phyloP scores from a whole-genome alignment of 2,329 filamentous ascomycete species.

The Fusarium longipes region DNA sequence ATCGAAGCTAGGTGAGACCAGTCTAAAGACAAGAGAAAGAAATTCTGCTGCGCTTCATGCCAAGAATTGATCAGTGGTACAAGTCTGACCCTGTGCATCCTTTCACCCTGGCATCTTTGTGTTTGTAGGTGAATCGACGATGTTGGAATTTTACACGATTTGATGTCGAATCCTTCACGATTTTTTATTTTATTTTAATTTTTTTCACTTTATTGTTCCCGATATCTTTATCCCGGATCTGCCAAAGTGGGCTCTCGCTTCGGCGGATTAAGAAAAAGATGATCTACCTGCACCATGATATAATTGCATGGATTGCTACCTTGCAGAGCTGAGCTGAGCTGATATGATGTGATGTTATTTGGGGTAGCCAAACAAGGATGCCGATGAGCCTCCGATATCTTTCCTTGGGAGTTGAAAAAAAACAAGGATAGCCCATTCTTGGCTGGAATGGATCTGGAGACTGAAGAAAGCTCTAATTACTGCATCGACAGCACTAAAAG shows the following conservation, averaged over 20 bases:
- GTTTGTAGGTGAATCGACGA: slow-evolving; percentile 6
- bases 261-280: slow-evolving; percentile 10
- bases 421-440: slow-evolving; percentile 33
- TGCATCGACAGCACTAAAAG: slow-evolving; percentile 6
- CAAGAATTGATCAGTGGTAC: slow-evolving; percentile 20
- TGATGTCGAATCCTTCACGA: slow-evolving; percentile 1
- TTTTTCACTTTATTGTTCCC: slow-evolving; percentile 24
- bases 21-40: not conserved
- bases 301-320: slow-evolving; percentile 15
- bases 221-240: slow-evolving; percentile 21
- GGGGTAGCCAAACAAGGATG: slow-evolving; percentile 9
- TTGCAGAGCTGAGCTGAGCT: slow-evolving; percentile 3
- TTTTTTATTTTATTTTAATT: not conserved
- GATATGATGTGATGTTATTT: slow-evolving; percentile 1
- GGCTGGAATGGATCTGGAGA: slow-evolving; percentile 36
- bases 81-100: slow-evolving; percentile 25
- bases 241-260: slow-evolving; percentile 15
- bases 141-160: slow-evolving; percentile 4
- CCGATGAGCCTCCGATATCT: slow-evolving; percentile 25
- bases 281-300: slow-evolving; percentile 31
- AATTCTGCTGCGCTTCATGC: slow-evolving; percentile 15
- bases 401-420: slow-evolving; percentile 12
- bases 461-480: slow-evolving; percentile 10
- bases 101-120: slow-evolving; percentile 8
- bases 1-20: slow-evolving; percentile 26